Conservation (phyloP, 164 flowering plant genomes). For the Stephania japonica region DNA sequence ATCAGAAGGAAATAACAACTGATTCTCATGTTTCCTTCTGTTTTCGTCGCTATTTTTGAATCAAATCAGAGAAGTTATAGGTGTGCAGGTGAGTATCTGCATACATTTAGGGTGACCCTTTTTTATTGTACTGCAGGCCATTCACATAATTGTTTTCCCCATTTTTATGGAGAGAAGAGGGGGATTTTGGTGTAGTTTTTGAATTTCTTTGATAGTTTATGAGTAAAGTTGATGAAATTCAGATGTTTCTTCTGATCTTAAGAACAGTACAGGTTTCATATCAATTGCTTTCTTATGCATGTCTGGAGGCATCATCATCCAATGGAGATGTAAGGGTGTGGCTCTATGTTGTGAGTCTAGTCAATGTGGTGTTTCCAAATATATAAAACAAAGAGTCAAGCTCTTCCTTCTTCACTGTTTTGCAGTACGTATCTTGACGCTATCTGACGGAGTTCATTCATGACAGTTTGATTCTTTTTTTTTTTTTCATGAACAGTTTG, state of each 20-base stretch:
- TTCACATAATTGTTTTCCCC: constrained; percentile 3
- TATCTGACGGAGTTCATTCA: too few species aligned
- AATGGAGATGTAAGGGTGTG: too few species aligned
- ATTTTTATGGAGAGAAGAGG: neutral
- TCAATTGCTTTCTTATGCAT: too few species aligned
- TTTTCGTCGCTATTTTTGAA: neutral
- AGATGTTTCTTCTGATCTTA: neutral
- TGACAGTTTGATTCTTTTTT: too few species aligned
- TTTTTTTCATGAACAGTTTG: too few species aligned
- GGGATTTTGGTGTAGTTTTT: constrained; percentile 10
- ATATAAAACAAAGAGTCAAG: too few species aligned
- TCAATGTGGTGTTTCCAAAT: too few species aligned
- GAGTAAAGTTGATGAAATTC: constrained; percentile 1
- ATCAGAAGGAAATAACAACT: constrained; percentile 24
- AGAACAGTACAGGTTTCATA: too few species aligned
- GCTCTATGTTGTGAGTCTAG: too few species aligned
- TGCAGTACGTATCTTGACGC: too few species aligned
- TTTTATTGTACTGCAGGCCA: neutral
- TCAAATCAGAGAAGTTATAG: neutral
- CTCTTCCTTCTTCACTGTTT: too few species aligned
- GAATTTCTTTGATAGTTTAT: neutral
- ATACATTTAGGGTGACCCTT: neutral
- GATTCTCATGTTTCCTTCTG: neutral
- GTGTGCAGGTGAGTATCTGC: constrained; percentile 13
- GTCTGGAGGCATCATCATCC: too few species aligned